These are phyloP conservation scores for Metschnikowia bowlesiae DNA, from an alignment of 805 yeast species.

Conservation along the genomic window DNA sequence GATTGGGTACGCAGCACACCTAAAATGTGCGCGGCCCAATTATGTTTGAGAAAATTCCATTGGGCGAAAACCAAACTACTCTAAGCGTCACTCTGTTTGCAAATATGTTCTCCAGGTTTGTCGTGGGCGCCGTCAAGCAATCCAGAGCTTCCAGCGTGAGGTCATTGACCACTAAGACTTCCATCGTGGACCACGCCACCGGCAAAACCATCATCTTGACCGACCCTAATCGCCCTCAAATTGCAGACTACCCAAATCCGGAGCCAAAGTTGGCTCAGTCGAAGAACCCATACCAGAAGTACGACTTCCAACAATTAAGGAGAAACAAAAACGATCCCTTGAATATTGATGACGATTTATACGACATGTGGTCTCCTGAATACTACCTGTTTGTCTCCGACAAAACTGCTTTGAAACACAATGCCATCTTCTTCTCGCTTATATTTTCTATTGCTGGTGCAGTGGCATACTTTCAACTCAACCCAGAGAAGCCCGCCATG, in stretches of 20 bases:
- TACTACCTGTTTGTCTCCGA: conserved; percentile 58
- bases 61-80: conserved; percentile 11
- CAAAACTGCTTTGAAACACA: conserved; percentile 55
- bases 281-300: conserved; percentile 66
- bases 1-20: background rate
- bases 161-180: conserved; percentile 30
- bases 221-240: conserved; percentile 40
- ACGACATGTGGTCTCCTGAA: conserved; percentile 87
- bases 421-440: conserved; percentile 44
- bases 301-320: conserved; percentile 77
- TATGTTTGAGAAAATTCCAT: conserved; percentile 11
- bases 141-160: conserved; percentile 8
- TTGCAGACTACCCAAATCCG: conserved; percentile 62
- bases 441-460: conserved; percentile 42
- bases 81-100: background rate
- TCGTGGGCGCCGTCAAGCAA: conserved; percentile 12
- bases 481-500: conserved; percentile 65
- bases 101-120: conserved; percentile 28
- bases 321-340: conserved; percentile 73
- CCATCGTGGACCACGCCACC: conserved; percentile 38
- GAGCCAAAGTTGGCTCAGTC: conserved; percentile 55
- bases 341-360: conserved; percentile 65
- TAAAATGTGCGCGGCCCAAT: conserved; percentile 12
- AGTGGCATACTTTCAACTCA: conserved; percentile 44
- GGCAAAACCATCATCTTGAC: conserved; percentile 37